Conservation (phyloP, 345 rosid species). For the Aegle marmelos region DNA sequence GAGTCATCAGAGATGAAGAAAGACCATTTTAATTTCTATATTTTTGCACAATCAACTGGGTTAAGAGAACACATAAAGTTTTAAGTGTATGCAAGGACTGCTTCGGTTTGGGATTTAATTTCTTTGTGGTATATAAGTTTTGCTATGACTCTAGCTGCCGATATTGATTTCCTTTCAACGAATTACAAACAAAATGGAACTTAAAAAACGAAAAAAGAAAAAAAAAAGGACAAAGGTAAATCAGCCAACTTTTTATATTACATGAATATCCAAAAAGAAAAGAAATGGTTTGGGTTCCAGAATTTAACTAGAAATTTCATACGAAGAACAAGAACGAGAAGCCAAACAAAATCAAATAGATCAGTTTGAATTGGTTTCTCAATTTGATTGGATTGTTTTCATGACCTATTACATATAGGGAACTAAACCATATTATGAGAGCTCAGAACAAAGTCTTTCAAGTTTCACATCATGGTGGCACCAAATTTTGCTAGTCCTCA, state of each 20-base stretch:
- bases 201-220: background rate
- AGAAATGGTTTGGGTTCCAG: background rate
- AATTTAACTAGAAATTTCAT: background rate
- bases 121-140: background rate
- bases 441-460: background rate
- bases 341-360: conserved; percentile 13
- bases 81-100: background rate
- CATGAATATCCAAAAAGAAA: background rate
- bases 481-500: background rate
- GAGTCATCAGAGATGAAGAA: background rate
- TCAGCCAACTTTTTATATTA: background rate
- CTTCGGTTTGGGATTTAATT: background rate
- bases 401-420: background rate
- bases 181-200: background rate
- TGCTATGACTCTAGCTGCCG: background rate
- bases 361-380: background rate
- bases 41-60: background rate
- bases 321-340: background rate
- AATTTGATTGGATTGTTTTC: background rate
- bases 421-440: background rate
- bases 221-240: background rate
- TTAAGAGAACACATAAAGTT: background rate
- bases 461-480: background rate
- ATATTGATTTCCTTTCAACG: background rate
- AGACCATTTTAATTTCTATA: background rate